Base-by-base conservation (phyloP, 2,329 filamentous ascomycete species). In the Nannizziopsis barbatae region DNA sequence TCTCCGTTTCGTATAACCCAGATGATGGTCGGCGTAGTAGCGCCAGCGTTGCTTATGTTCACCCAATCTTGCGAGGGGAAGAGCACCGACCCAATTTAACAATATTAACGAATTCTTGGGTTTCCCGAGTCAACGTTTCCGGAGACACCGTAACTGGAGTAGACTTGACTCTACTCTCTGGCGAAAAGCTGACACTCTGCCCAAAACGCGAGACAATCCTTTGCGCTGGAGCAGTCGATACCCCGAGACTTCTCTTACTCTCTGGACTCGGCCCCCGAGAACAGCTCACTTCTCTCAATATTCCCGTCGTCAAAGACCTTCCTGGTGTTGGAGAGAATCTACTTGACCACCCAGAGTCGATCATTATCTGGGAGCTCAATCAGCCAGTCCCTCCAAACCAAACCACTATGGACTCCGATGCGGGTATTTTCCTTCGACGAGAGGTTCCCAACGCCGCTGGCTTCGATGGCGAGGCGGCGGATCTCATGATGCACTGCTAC, bases 401-500 rank as follows among this genome's bases (percentile, higher is more conserved):
- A 71, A 92, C 86, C 43, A 90, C 85, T 61, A 90, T 90, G 84
- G 85, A 92, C 70, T 93, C 83, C 18, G 88, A 95, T 62, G 86
- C 86, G 2, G 86, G 85, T 54, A 84, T 92, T 62, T 94, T 94
- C 75, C 73, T 94, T 50, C 85, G 87, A 53, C 84, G 86, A 51
- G 81, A 93, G 66, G 63, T 74, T 11, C 72, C 78, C 57, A 80
- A 89, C 60, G 84, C 86, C 2, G 77, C 75, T 2, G 77, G 77
- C 49, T 70, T 71, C 53, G 86, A 93, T 57, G 83, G 83, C 45
- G 77, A 84, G 53, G 81, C 85, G 48, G 84, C 84, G 54, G 88
- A 95, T 62, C 71, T 93, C 60, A 94, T 94, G 88, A 92, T 92
- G 84, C 87, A 94, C 72, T 94, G 87, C 76, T 94, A 94, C 73